Conservation (phyloP, 768 basidiomycete species). For the Calocybe cyanea region DNA sequence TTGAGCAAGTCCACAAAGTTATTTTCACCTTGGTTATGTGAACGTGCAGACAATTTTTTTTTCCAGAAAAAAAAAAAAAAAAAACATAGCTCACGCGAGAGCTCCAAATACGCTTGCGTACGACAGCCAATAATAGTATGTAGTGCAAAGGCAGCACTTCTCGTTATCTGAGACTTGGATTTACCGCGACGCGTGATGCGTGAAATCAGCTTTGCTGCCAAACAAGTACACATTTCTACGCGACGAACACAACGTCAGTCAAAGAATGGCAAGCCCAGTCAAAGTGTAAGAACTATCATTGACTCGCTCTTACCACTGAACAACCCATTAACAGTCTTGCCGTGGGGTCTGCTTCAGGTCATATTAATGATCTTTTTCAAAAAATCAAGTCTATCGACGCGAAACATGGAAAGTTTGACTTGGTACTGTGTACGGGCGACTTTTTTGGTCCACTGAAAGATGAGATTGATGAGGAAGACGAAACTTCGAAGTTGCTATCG, state of each 20-base stretch:
- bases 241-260: background rate
- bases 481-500: slow-evolving; percentile 57
- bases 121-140: background rate
- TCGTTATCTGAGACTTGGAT: background rate
- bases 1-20: background rate
- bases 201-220: slow-evolving; percentile 4
- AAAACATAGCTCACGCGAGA: background rate
- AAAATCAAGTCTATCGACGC: slow-evolving; percentile 83
- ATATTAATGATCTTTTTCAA: slow-evolving; percentile 67
- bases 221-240: background rate
- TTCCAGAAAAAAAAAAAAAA: background rate
- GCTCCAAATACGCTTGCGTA: background rate
- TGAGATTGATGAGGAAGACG: slow-evolving; percentile 37
- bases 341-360: slow-evolving; percentile 77
- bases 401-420: slow-evolving; percentile 92
- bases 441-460: slow-evolving; percentile 66
- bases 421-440: slow-evolving; percentile 78
- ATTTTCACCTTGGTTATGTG: background rate
- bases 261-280: slow-evolving; percentile 23
- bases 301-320: background rate
- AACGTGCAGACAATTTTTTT: background rate
- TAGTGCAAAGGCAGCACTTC: background rate
- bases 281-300: slow-evolving; percentile 28
- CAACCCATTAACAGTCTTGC: slow-evolving; percentile 46
- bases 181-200: background rate